Base-by-base conservation (phyloP, 2,329 filamentous ascomycete species). In the Penicillium sp. region DNA sequence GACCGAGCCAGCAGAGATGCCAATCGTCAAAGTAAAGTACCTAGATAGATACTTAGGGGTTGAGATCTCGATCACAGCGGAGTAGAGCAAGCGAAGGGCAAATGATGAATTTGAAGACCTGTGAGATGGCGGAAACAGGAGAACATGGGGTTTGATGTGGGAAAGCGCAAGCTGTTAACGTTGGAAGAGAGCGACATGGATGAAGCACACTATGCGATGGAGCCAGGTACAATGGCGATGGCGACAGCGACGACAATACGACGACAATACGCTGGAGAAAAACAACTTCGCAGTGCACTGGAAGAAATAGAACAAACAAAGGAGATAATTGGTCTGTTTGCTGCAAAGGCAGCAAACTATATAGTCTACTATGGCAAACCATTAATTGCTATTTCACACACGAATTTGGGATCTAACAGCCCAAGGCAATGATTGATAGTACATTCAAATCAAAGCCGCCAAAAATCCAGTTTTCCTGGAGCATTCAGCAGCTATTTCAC, bases 351-450 rank as follows among this genome's bases (percentile, higher is more conserved):
- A 54, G 60, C 62, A 66, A 63, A 65, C 64, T 59, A 57, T 64
- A 64, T 66, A 66, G 63, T 66, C 64, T 66, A 66, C 64, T 65
- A 64, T 64, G 64, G 64, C 58, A 66, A 65, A 64, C 61, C 61
- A 65, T 66, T 64, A 66, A 65, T 64, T 66, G 64, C 63, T 66
- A 66, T 66, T 66, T 66, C 63, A 66, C 64, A 66, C 63, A 65
- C 64, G 63, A 64, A 61, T 60, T 62, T 63, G 63, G 63, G 63
- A 57, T 65, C 58, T 63, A 64, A 65, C 56, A 59, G 55, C 61
- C 63, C 63, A 65, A 61, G 61, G 63, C 64, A 66, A 66, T 66
- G 64, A 66, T 64, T 66, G 64, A 66, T 66, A 65, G 62, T 66
- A 66, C 64, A 66, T 65, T 66, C 64, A 66, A 66, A 65, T 62